Conservation (phyloP, 1,284 basidiomycete species). For the Wolfiporia cocos region DNA sequence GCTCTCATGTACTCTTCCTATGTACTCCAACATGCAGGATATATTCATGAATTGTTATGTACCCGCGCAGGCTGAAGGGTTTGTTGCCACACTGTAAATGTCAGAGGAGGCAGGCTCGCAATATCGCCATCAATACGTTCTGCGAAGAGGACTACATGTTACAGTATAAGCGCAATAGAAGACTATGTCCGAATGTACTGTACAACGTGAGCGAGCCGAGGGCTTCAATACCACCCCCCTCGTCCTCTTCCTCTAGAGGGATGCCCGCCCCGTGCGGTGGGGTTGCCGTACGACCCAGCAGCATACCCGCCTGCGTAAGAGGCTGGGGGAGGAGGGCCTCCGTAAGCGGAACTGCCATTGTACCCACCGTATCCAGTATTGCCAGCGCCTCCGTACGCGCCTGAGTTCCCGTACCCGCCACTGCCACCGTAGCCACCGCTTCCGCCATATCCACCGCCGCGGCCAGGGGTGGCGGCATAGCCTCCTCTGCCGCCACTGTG, state of each 20-base stretch:
- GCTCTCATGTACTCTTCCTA: too few relatives aligned
- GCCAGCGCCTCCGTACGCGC: slow-evolving; percentile 26
- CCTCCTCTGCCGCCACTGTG: slow-evolving; percentile 18
- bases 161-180: neutral
- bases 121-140: too few relatives aligned
- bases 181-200: neutral
- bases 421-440: slow-evolving; percentile 18
- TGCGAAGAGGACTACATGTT: neutral
- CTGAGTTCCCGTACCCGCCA: slow-evolving; percentile 18
- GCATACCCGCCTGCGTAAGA: too few relatives aligned
- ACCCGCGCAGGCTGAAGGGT: too few relatives aligned
- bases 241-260: slow-evolving; percentile 33
- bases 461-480: slow-evolving; percentile 12
- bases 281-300: slow-evolving; percentile 15
- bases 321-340: too few relatives aligned
- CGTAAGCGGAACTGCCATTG: slow-evolving; percentile 8
- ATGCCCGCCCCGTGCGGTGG: slow-evolving; percentile 17
- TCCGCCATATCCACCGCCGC: slow-evolving; percentile 11
- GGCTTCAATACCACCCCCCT: slow-evolving; percentile 32
- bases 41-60: too few relatives aligned
- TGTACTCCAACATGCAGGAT: too few relatives aligned
- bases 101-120: neutral
- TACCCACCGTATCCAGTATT: slow-evolving; percentile 16
- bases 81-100: too few relatives aligned
- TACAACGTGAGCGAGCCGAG: neutral